phyloP scores from a whole-genome alignment of 2,329 filamentous ascomycete genomes.

The Rhynchosporium secalis region DNA sequence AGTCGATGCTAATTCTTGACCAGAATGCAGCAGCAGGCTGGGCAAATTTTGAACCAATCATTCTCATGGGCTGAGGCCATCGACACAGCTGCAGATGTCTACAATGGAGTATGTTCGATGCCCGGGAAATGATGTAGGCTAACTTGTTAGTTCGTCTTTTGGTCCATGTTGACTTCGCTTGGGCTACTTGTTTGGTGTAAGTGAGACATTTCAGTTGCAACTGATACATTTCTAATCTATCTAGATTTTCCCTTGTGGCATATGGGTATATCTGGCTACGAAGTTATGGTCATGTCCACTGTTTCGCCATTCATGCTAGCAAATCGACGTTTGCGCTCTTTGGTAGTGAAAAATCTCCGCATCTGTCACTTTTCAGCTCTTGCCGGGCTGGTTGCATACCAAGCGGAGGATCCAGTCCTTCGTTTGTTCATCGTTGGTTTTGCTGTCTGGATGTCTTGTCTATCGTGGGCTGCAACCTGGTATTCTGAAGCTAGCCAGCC shows the following conservation, averaged over 20 bases:
- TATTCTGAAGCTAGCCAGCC: conserved; percentile 75
- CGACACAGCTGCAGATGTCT: conserved; percentile 84
- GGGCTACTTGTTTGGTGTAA: conserved; percentile 91
- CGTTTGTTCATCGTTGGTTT: conserved; percentile 82
- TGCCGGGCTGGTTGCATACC: conserved; percentile 75
- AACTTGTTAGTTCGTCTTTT: conserved; percentile 76
- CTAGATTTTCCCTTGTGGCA: conserved; percentile 94
- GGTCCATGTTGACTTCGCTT: conserved; percentile 89
- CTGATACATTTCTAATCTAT: conserved; percentile 20
- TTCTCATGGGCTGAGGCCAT: conserved; percentile 76
- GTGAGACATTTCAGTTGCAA: conserved; percentile 41
- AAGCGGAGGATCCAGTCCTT: conserved; percentile 67
- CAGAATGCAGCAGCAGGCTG: conserved; percentile 75
- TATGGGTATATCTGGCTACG: conserved; percentile 98
- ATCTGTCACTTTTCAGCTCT: conserved; percentile 76
- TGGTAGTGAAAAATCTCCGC: conserved; percentile 68
- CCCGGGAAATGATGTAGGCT: conserved; percentile 23
- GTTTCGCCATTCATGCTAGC: conserved; percentile 78
- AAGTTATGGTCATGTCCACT: conserved; percentile 83
- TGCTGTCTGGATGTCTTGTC: conserved; percentile 74
- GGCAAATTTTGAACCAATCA: conserved; percentile 65
- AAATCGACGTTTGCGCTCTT: conserved; percentile 65
- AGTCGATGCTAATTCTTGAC: conserved; percentile 34
- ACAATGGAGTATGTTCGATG: conserved; percentile 71
- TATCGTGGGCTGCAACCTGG: conserved; percentile 82